Base-by-base conservation (phyloP, 129 eudicot species). In the Flaveria bidentis region DNA sequence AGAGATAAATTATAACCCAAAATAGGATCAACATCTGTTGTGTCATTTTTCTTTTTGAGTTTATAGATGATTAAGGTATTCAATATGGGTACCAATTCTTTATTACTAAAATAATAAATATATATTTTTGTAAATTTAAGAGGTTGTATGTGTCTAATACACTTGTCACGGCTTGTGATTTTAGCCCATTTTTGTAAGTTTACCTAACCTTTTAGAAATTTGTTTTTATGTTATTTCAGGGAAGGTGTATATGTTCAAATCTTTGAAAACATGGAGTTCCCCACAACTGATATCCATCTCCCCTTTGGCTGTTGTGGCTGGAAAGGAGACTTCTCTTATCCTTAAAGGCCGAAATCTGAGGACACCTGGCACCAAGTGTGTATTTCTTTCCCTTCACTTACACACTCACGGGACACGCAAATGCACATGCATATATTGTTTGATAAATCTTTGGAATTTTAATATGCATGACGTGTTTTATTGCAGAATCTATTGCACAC, bases 241-340 rank as follows among this genome's bases (percentile, higher is more conserved):
- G 81, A 87, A 83, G 81, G 75, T 86, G 45, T 85, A 84, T 78
- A 25, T 88, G 44, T 74, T 82, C 80, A 92, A 86, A 77, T 82
- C 91, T 5, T 78, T 78, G 90, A 86, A 83, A 76, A 81, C 88
- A 41, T 82, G 87, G 89, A 82, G 79, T 80, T 80, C 87, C 30
- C 96, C 98, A 12, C 88, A 89, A 76, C 50, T 92, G 45, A 62
- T 88, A 65, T 86, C 87, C 53, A 83, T 92, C 22, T 87, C 96
- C n/a, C 98, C 98, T n/a, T 75, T 92, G 77, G 98, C 98, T 39
- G 84, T 92, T 86, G 98, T 89, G 69, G 76, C 82, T 78, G 98
- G 96, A 70, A 86, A 92, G 74, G 87, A 87, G 67, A 83, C 88
- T 66, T 81, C 91, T 77, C 82, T 92, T 77, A 46, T 81, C 39